Conservation (phyloP, 2,329 filamentous ascomycete species). For the Ophiobolus disseminans region DNA sequence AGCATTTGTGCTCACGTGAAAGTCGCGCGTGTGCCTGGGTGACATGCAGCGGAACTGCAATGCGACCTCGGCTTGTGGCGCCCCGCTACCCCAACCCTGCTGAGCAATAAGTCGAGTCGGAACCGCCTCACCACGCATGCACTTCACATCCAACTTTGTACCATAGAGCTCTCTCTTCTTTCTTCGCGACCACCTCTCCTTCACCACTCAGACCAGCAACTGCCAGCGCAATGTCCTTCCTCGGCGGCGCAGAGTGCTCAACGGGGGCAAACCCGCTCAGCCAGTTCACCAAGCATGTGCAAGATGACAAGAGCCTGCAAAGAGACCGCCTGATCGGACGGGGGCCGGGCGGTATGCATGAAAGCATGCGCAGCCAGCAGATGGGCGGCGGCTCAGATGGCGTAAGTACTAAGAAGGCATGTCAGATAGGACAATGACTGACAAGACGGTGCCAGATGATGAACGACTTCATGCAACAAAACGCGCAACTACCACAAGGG, state of each 20-base stretch:
- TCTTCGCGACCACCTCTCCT: background rate
- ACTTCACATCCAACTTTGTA: constrained; percentile 1
- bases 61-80: constrained; percentile 28
- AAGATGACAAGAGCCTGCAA: constrained; percentile 94
- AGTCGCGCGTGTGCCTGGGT: too few species aligned
- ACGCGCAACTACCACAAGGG: constrained; percentile 65
- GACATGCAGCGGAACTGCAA: background rate
- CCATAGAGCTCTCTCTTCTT: background rate
- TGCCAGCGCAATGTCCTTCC: constrained; percentile 80
- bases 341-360: constrained; percentile 72
- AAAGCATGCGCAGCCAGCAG: constrained; percentile 77
- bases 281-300: constrained; percentile 96
- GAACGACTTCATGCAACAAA: constrained; percentile 89
- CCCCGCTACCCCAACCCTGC: constrained; percentile 29
- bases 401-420: constrained; percentile 29
- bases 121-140: background rate
- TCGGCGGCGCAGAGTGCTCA: constrained; percentile 95
- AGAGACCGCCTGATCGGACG: constrained; percentile 84
- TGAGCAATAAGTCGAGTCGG: constrained; percentile 25
- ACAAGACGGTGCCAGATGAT: constrained; percentile 70
- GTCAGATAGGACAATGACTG: constrained; percentile 23
- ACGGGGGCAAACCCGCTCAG: constrained; percentile 94
- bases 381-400: constrained; percentile 73
- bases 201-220: background rate
- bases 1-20: too few species aligned